These are phyloP conservation scores for Lagenidium sp. DNA, from an alignment of 352 stramenopile genomes.

Conservation along the genomic window DNA sequence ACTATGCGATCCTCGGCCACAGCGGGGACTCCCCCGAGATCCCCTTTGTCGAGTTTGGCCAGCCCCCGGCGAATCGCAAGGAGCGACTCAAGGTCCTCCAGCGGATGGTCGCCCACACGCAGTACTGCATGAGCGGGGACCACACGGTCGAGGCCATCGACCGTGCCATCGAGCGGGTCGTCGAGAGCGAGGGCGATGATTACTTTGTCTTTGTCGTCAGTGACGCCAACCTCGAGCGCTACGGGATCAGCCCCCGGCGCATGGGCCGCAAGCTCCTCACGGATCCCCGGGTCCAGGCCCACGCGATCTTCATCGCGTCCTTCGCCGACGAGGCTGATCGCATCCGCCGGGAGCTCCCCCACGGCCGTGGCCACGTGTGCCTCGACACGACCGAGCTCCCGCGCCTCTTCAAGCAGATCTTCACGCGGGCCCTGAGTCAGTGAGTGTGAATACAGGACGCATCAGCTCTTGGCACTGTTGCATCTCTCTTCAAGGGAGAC, in stretches of 20 bases:
- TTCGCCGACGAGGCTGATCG: slow-evolving; percentile 72
- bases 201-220: slow-evolving; percentile 91
- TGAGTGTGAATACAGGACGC: slow-evolving; percentile 2
- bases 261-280: slow-evolving; percentile 44
- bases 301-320: slow-evolving; percentile 80
- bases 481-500: no score
- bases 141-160: slow-evolving; percentile 91
- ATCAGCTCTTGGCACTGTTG: no score
- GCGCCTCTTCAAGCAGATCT: slow-evolving; percentile 81
- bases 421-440: slow-evolving; percentile 45
- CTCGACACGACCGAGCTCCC: slow-evolving; percentile 73
- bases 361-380: slow-evolving; percentile 66
- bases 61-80: slow-evolving; percentile 77
- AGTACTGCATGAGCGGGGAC: slow-evolving; percentile 92
- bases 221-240: slow-evolving; percentile 93
- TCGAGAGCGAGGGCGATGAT: slow-evolving; percentile 53
- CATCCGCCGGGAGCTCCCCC: slow-evolving; percentile 52
- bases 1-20: slow-evolving; percentile 91
- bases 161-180: slow-evolving; percentile 60
- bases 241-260: slow-evolving; percentile 65
- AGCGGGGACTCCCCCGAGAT: slow-evolving; percentile 85
- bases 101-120: slow-evolving; percentile 91
- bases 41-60: slow-evolving; percentile 86
- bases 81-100: slow-evolving; percentile 89
- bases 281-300: slow-evolving; percentile 50